Percentiles rank a stretch among this genome's conserved stretches.
These are phyloP conservation scores for Microdochium paspali DNA, from an alignment of 2,329 filamentous ascomycete species.

Conservation along the genomic window DNA sequence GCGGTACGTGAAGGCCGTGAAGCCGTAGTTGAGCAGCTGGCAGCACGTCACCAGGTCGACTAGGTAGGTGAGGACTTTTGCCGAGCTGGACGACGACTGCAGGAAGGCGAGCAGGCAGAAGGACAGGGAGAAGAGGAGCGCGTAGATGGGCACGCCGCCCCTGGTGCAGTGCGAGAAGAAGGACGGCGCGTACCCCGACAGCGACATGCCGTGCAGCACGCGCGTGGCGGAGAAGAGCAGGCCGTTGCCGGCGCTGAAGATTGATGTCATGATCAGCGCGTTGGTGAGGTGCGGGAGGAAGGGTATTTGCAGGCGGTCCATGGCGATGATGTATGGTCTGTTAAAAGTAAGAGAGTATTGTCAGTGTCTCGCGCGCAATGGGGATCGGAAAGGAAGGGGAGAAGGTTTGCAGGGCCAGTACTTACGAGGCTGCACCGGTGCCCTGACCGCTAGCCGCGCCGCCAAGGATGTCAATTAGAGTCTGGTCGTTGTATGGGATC, in stretches of 20 bases:
- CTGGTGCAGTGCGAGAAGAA: conserved; percentile 2
- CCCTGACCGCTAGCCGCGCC: conserved; percentile 37
- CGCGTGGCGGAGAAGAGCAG: conserved; percentile 23
- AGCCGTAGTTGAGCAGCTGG: conserved; percentile 6
- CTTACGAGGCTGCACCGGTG: conserved; percentile 47
- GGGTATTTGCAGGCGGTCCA: conserved; percentile 23
- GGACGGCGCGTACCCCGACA: conserved; percentile 4
- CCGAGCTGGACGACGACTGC: conserved; percentile 2
- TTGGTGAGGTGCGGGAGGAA: conserved; percentile 28
- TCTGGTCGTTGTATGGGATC: conserved; percentile 53
- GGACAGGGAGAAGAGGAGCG: background rate
- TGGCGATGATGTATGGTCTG: conserved; percentile 23
- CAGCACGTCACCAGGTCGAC: conserved; percentile 5
- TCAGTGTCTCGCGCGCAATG: too few relatives aligned
- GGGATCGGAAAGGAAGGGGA: too few relatives aligned
- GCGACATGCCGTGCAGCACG: conserved; percentile 5
- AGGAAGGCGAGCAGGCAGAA: conserved; percentile 5
- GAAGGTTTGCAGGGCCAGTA: too few relatives aligned
- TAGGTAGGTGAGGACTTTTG: conserved; percentile 6
- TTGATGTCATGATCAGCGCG: conserved; percentile 28
- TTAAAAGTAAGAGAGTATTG: too few relatives aligned
- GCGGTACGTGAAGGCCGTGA: conserved; percentile 5
- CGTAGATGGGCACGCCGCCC: conserved; percentile 1
- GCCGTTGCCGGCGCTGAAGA: conserved; percentile 30
- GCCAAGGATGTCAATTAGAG: conserved; percentile 41